Evolutionary conservation across 495 filamentous ascomycete species (phyloP).

Genomic region (Podospora comata): DNA sequence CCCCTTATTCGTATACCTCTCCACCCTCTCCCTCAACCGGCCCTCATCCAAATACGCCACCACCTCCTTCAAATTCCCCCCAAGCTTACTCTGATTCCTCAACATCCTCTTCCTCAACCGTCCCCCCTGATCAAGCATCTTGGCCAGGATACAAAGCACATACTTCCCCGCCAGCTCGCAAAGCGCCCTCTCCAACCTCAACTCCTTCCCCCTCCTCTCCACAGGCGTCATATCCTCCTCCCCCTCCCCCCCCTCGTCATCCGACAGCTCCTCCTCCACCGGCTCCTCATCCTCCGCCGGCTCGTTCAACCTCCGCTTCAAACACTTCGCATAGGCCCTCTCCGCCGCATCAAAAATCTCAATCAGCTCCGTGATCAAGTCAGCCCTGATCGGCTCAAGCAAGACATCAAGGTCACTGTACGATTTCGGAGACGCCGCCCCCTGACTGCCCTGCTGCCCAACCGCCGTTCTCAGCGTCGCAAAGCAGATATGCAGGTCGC

Average conservation of each 20-base stretch:
- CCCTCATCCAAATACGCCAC: conserved; percentile 67
- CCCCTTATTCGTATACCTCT: conserved; percentile 3
- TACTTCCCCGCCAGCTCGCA: conserved; percentile 82
- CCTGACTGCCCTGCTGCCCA: conserved; percentile 20
- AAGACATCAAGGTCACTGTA: conserved; percentile 59
- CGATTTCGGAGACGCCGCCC: conserved; percentile 29
- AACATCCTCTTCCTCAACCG: conserved; percentile 61
- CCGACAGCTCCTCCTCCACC: conserved; percentile 53
- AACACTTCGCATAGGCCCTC: conserved; percentile 67
- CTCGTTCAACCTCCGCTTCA: conserved; percentile 61
- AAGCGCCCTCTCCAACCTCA: conserved; percentile 75
- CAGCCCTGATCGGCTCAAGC: conserved; percentile 58
- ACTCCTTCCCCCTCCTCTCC: conserved; percentile 55
- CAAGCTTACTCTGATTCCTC: conserved; percentile 64
- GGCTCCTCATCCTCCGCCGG: conserved; percentile 67
- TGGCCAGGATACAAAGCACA: conserved; percentile 71
- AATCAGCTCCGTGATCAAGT: conserved; percentile 59
- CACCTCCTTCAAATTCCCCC: conserved; percentile 73
- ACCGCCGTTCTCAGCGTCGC: conserved; percentile 58
- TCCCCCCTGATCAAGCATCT: conserved; percentile 65
- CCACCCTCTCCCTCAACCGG: conserved; percentile 37
- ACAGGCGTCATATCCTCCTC: conserved; percentile 52
- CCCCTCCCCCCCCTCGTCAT: conserved; percentile 58
- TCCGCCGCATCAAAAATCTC: conserved; percentile 73
- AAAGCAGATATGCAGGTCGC: conserved; percentile 80